Evolutionary conservation across 352 stramenopile species (phyloP).

Genomic region (Pythium insidiosum): DNA sequence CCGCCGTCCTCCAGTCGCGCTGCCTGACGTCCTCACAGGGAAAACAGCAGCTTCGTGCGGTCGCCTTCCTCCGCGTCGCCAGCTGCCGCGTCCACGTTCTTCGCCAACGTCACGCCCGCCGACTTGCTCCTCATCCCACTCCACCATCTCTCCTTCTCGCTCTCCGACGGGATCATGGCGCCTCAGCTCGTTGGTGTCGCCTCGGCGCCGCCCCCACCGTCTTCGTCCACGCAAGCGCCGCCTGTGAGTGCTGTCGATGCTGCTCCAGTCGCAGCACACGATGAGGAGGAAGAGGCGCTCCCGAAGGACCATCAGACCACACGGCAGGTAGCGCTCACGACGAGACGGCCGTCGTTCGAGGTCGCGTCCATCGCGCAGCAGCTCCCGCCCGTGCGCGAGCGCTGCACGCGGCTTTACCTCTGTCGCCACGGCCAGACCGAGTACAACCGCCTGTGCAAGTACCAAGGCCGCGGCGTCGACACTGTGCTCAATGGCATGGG

Average conservation of each 20-base stretch:
- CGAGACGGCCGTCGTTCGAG: conserved; percentile 7
- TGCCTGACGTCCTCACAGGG: too few relatives aligned
- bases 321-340: conserved; percentile 8
- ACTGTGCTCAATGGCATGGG: conserved; percentile 57
- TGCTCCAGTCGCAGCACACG: too few relatives aligned
- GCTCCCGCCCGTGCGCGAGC: conserved; percentile 38
- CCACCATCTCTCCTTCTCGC: background rate
- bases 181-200: conserved; percentile 1
- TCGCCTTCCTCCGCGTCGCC: too few relatives aligned
- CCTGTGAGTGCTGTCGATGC: too few relatives aligned
- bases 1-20: too few relatives aligned
- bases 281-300: too few relatives aligned
- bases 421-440: conserved; percentile 79
- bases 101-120: background rate
- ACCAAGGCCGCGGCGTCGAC: conserved; percentile 75
- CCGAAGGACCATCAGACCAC: too few relatives aligned
- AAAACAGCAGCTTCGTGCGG: too few relatives aligned
- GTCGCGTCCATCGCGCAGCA: conserved; percentile 32
- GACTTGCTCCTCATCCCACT: background rate
- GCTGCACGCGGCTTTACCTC: conserved; percentile 58
- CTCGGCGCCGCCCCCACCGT: too few relatives aligned
- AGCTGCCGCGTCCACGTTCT: background rate
- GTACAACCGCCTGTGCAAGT: conserved; percentile 61
- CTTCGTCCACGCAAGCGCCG: too few relatives aligned
- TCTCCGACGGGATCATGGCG: background rate